Conservation (phyloP, 768 basidiomycete genomes). For the Hygrocybe coccinea region DNA sequence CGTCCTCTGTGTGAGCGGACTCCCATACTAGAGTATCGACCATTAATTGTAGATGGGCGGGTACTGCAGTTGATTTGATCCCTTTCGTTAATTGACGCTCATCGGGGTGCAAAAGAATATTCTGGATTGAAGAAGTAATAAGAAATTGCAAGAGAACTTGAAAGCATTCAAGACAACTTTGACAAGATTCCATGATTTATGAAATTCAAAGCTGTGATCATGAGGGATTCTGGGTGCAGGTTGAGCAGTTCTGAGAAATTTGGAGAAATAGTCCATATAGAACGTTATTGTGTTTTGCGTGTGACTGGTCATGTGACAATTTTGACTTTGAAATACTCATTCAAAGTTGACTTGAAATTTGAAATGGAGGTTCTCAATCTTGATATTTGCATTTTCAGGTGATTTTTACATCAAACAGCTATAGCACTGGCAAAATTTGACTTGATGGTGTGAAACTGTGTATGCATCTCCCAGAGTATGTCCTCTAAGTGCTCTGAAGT, state of each 20-base stretch:
- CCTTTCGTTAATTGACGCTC: constrained; percentile 82
- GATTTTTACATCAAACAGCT: too few species aligned
- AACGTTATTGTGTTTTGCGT: too few species aligned
- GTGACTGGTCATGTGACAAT: too few species aligned
- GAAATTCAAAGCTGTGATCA: constrained; percentile 71
- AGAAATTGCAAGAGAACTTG: neutral
- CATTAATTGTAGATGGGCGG: constrained; percentile 68
- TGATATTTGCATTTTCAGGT: too few species aligned
- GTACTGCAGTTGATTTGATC: constrained; percentile 77
- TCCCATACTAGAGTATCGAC: constrained; percentile 85
- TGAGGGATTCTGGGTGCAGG: constrained; percentile 45
- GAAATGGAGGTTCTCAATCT: too few species aligned
- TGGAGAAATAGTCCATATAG: constrained; percentile 72
- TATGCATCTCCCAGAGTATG: too few species aligned
- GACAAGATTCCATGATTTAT: constrained; percentile 68
- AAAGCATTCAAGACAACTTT: constrained; percentile 43
- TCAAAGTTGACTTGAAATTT: too few species aligned
- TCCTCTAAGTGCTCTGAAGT: too few species aligned
- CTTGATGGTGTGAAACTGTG: too few species aligned
- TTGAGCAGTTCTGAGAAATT: constrained; percentile 57
- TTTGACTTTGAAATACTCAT: too few species aligned
- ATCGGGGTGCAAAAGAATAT: constrained; percentile 81
- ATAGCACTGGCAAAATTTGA: too few species aligned
- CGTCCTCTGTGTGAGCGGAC: constrained; percentile 78
- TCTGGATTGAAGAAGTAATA: constrained; percentile 39